Base-by-base conservation (phyloP, 2,329 filamentous ascomycete species). In the Colletotrichum lentis region DNA sequence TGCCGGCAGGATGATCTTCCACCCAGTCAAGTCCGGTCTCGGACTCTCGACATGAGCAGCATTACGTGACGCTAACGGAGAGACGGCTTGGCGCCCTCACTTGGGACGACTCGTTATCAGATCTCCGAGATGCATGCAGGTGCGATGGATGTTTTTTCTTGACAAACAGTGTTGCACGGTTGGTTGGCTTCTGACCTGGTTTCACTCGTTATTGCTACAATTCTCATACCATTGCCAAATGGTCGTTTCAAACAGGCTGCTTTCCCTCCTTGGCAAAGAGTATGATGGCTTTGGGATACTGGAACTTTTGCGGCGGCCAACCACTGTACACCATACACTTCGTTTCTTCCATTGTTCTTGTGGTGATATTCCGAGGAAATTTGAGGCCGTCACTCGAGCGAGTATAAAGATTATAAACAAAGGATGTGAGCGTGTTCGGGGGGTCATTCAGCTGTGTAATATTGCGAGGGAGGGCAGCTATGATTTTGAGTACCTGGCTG, bases 1-100 rank as follows among this genome's bases (percentile, higher is more conserved):
- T 56, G 62, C 66, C 66, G 62, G 56, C 50, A 65, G 20, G 44
- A 22, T 27, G 37, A 55, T 16, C 27, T 69, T 61, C 50, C 37
- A 65, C 37, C 24, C 24, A 14, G 62, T 62, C 65, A 68, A 68
- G 62, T 39, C 37, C 22, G 27, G 8, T n/a, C n/a, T n/a, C n/a
- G n/a, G n/a, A n/a, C n/a, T n/a, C 27, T 12, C 39, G 39, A 46
- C 24, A 60, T 22, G 8, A 50, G 50, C 24, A 68, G 18, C 35
- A 52, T 49, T 39, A 44, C 49, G 24, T 55, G 43, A 55, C 41
- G 50, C 35, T 49, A 65, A 41, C 47, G 12, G n/a, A n/a, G 31
- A 59, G 53, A 31, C n/a, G 18, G 47, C n/a, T 54, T 46, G 47
- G 53, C 54, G 46, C 39, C 53, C 35, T 54, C 53, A n/a, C 43